Percentiles rank a stretch among this genome's conserved stretches.
Evolutionary conservation across 2,329 filamentous ascomycete species (phyloP).

Genomic region (Pochonia chlamydosporia): DNA sequence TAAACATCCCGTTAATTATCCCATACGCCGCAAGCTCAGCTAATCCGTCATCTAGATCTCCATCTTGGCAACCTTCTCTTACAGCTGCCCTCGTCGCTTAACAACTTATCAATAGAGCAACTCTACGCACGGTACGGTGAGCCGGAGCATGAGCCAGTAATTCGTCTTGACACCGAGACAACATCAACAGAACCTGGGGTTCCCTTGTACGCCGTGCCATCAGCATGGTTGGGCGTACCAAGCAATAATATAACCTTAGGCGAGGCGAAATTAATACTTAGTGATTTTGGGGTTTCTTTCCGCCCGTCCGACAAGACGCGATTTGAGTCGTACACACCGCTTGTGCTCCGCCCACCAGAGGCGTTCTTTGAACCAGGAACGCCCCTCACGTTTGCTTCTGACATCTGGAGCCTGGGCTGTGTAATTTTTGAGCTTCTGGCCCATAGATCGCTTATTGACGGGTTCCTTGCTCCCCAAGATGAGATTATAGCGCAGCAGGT

Average conservation of each 20-base stretch:
- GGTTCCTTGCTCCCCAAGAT: conserved; percentile 2
- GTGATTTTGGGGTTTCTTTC: conserved; percentile 32
- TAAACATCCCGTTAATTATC: background rate
- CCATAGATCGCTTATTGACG: conserved; percentile 15
- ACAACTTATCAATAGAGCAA: conserved; percentile 17
- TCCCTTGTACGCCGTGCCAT: conserved; percentile 21
- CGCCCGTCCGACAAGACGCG: conserved; percentile 16
- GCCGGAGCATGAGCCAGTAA: conserved; percentile 16
- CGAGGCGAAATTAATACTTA: conserved; percentile 17
- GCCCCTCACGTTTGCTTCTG: conserved; percentile 27
- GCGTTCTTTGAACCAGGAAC: conserved; percentile 25
- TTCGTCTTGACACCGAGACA: conserved; percentile 12
- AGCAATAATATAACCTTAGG: conserved; percentile 22
- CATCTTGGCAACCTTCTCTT: conserved; percentile 29
- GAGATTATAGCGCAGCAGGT: conserved; percentile 3
- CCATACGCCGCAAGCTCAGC: background rate
- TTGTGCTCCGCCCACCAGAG: conserved; percentile 25
- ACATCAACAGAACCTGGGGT: conserved; percentile 14
- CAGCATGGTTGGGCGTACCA: conserved; percentile 28
- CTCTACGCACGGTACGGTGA: conserved; percentile 19
- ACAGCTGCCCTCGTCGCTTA: conserved; percentile 12
- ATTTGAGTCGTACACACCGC: conserved; percentile 9
- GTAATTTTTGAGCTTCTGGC: conserved; percentile 29
- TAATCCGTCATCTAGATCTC: conserved; percentile 16
- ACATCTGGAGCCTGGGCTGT: conserved; percentile 35